Percentiles rank a stretch among this genome's conserved stretches.
Conservation (phyloP, 1,139 yeast species). For the Magnusiomyces ingens region DNA sequence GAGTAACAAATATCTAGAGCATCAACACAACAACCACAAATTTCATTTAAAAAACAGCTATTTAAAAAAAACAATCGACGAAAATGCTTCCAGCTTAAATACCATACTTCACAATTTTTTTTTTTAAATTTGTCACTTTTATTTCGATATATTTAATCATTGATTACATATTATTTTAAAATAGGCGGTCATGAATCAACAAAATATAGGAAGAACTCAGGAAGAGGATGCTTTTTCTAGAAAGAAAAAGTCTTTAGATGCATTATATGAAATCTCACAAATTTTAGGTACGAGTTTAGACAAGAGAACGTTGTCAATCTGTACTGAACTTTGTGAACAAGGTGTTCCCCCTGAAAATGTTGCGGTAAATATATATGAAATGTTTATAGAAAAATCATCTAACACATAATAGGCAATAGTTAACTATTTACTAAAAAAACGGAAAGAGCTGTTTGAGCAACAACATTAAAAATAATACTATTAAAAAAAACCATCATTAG, state of each 20-base stretch:
- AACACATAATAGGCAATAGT: slow-evolving; percentile 5
- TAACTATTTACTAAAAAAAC: slow-evolving; percentile 7
- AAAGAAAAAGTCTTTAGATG: slow-evolving; percentile 18
- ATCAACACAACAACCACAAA: too few relatives aligned
- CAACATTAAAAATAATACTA: neutral
- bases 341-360: slow-evolving; percentile 28
- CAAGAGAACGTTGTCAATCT: slow-evolving; percentile 22
- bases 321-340: slow-evolving; percentile 24
- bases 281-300: slow-evolving; percentile 28
- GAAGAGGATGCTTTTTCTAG: neutral
- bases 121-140: neutral
- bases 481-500: slow-evolving; percentile 2
- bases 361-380: slow-evolving; percentile 19
- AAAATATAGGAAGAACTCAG: neutral
- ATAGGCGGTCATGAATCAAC: neutral
- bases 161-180: neutral
- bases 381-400: neutral
- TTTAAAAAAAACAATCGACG: too few relatives aligned
- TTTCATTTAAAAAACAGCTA: too few relatives aligned
- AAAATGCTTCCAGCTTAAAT: too few relatives aligned
- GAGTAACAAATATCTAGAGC: too few relatives aligned
- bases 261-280: slow-evolving; percentile 26
- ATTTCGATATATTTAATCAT: too few relatives aligned
- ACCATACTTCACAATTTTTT: too few relatives aligned
- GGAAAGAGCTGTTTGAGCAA: neutral